These are phyloP conservation scores for Nothophytophthora sp. DNA, from an alignment of 352 stramenopile genomes.

Conservation along the genomic window DNA sequence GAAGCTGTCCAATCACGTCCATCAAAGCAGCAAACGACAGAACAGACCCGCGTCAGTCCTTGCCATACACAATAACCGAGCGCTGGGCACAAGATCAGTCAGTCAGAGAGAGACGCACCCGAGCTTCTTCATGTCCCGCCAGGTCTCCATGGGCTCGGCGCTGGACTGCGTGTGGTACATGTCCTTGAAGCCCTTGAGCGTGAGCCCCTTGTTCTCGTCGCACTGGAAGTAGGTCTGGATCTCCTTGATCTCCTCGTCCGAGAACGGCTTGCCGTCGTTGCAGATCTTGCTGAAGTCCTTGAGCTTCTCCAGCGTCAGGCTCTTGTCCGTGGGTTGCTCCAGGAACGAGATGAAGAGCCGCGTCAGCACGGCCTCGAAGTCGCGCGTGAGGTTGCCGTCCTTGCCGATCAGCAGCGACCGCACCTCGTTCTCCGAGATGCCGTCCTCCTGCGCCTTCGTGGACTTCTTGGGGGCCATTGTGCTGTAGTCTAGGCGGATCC, in stretches of 20 bases:
- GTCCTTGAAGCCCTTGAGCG: conserved; percentile 89
- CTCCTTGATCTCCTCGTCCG: conserved; percentile 88
- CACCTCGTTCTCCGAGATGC: conserved; percentile 82
- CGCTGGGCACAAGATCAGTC: too few relatives aligned
- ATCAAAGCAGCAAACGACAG: too few relatives aligned
- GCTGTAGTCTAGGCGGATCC: conserved; percentile 1
- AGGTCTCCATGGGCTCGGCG: conserved; percentile 87
- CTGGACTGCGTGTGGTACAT: conserved; percentile 93
- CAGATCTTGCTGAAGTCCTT: conserved; percentile 90
- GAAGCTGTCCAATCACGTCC: conserved; percentile 36
- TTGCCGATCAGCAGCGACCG: conserved; percentile 82
- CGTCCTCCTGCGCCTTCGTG: conserved; percentile 47
- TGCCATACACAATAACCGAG: too few relatives aligned
- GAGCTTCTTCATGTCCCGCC: conserved; percentile 90
- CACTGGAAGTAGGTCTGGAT: conserved; percentile 93
- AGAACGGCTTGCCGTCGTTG: conserved; percentile 89
- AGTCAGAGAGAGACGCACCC: conserved; percentile 52
- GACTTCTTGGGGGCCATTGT: conserved; percentile 63
- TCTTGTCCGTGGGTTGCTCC: conserved; percentile 77
- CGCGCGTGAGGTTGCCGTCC: conserved; percentile 79
- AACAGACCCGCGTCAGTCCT: too few relatives aligned
- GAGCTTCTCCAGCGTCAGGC: conserved; percentile 83
- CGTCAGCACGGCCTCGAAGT: conserved; percentile 86
- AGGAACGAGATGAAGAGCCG: conserved; percentile 88
- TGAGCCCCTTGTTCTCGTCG: conserved; percentile 90